phyloP scores from a whole-genome alignment of 2,329 filamentous ascomycete genomes.

The Cytospora leucostoma region DNA sequence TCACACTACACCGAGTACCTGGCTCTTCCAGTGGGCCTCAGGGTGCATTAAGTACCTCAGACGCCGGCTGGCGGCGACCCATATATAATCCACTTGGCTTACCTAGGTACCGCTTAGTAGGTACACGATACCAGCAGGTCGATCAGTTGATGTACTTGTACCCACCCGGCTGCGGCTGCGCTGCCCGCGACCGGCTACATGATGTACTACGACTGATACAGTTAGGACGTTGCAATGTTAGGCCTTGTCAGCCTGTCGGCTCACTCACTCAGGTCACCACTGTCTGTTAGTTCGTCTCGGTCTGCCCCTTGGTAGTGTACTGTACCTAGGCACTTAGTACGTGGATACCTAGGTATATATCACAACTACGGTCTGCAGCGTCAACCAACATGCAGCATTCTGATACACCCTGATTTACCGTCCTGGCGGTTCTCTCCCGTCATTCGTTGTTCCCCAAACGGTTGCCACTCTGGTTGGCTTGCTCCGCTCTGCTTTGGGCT shows the following conservation, averaged over 20 bases:
- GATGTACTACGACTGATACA: not conserved
- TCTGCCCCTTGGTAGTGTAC: too few relatives aligned
- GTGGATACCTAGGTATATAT: not conserved
- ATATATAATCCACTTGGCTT: too few relatives aligned
- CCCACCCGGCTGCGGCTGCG: not conserved
- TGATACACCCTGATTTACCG: slow-evolving; percentile 16
- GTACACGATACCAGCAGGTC: too few relatives aligned
- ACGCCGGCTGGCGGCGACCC: too few relatives aligned
- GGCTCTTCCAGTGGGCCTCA: too few relatives aligned
- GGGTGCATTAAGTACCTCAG: too few relatives aligned
- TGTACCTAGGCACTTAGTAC: too few relatives aligned
- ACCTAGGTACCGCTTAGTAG: too few relatives aligned
- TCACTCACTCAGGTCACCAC: too few relatives aligned
- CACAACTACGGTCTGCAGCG: slow-evolving; percentile 1
- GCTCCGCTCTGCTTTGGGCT: not conserved
- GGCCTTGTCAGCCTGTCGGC: not conserved
- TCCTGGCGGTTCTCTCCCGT: slow-evolving; percentile 6
- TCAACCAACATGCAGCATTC: slow-evolving; percentile 16
- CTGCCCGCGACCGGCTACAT: not conserved
- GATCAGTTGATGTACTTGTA: too few relatives aligned
- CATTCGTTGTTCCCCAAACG: slow-evolving; percentile 8
- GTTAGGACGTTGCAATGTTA: not conserved
- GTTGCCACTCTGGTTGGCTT: slow-evolving; percentile 6
- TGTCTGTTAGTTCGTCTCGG: not conserved
- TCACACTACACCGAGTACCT: too few relatives aligned